phyloP scores from a whole-genome alignment of 1,284 basidiomycete species.

The Moesziomyces parantarcticus region DNA sequence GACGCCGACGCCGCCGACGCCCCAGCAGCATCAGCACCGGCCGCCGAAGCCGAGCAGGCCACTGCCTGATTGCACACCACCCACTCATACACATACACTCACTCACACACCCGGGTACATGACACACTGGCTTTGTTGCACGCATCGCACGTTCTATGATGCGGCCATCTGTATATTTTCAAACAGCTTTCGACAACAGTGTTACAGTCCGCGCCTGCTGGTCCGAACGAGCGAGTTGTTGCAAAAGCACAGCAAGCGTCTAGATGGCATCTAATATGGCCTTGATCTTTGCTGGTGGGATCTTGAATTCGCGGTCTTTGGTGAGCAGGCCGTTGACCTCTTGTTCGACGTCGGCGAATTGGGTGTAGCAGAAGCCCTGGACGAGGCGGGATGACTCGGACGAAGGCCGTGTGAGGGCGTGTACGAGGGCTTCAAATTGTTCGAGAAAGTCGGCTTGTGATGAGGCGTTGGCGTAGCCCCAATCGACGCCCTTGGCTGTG shows the following conservation, averaged over 20 bases:
- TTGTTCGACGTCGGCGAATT: constrained; percentile 46
- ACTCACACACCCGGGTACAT: background rate
- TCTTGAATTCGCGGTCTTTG: constrained; percentile 33
- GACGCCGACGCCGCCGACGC: constrained; percentile 1
- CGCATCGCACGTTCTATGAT: background rate
- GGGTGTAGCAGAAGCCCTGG: constrained; percentile 55
- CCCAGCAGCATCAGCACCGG: background rate
- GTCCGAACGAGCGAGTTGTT: too few relatives aligned
- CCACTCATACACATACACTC: background rate
- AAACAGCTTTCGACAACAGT: background rate
- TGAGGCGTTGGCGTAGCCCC: constrained; percentile 45
- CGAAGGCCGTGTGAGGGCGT: constrained; percentile 10
- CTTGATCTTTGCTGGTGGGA: constrained; percentile 35
- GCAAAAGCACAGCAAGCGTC: background rate
- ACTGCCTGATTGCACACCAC: background rate
- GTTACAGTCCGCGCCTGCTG: background rate
- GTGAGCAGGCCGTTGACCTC: constrained; percentile 51
- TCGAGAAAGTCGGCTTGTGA: constrained; percentile 23
- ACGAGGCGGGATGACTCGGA: constrained; percentile 20
- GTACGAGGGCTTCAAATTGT: constrained; percentile 28
- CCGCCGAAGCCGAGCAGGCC: constrained; percentile 1
- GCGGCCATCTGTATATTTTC: background rate
- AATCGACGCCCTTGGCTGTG: constrained; percentile 21
- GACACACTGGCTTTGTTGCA: background rate
- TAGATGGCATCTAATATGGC: constrained; percentile 37